These are phyloP conservation scores for Phialophora verrucosa DNA, from an alignment of 2,329 filamentous ascomycete species.

Conservation along the genomic window DNA sequence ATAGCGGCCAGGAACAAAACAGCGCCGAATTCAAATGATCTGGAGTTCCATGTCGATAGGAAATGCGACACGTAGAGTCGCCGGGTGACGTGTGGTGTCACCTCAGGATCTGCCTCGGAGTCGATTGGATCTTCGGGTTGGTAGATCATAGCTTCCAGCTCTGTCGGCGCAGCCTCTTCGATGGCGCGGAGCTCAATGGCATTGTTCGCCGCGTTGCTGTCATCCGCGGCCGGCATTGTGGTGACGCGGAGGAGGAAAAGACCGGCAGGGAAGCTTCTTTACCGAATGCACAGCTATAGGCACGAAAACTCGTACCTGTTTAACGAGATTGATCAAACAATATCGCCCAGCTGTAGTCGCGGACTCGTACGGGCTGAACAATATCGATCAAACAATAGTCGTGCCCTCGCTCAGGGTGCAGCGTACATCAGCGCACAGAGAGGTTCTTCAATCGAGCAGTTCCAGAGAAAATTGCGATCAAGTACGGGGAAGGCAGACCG, in stretches of 20 bases:
- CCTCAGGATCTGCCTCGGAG: background rate
- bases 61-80: conserved; percentile 64
- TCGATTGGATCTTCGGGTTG: background rate
- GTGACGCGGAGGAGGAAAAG: background rate
- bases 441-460: too few relatives aligned
- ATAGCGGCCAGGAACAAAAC: conserved; percentile 64
- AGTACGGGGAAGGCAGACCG: too few relatives aligned
- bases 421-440: background rate
- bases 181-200: background rate
- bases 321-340: too few relatives aligned
- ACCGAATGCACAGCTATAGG: too few relatives aligned
- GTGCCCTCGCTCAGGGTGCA: background rate
- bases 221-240: background rate
- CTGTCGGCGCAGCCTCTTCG: background rate
- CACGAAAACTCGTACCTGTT: too few relatives aligned
- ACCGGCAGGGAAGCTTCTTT: background rate
- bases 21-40: conserved; percentile 68
- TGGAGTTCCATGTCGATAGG: conserved; percentile 68
- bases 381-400: too few relatives aligned
- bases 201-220: background rate
- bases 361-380: background rate
- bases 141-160: background rate
- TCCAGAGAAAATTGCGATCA: background rate
- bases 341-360: too few relatives aligned
- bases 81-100: background rate